Percentiles rank a stretch among this genome's conserved stretches.
Conservation (phyloP, 495 filamentous ascomycete genomes). For the Wilcoxina mikolae region DNA sequence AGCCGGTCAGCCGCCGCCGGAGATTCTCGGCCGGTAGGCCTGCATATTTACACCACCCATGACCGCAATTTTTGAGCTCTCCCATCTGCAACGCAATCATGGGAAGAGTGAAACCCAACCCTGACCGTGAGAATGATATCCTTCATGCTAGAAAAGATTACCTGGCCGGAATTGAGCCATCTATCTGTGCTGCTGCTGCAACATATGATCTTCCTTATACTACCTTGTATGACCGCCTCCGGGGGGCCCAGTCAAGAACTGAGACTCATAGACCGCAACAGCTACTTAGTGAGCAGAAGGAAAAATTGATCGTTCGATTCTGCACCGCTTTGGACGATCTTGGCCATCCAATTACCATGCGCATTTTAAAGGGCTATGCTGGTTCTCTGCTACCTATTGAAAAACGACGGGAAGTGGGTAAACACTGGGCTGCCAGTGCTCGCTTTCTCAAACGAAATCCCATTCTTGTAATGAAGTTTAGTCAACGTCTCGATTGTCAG, state of each 20-base stretch:
- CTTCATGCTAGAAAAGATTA: too few relatives aligned
- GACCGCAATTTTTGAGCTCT: too few relatives aligned
- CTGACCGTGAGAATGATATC: too few relatives aligned
- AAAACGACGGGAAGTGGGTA: background rate
- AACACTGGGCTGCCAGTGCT: too few relatives aligned
- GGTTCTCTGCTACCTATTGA: background rate
- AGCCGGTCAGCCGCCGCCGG: too few relatives aligned
- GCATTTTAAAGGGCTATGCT: background rate
- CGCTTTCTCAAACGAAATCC: background rate
- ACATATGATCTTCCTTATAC: background rate
- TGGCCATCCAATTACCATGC: background rate
- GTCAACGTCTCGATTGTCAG: too few relatives aligned
- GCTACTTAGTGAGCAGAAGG: background rate
- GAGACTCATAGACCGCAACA: background rate
- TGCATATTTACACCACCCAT: too few relatives aligned
- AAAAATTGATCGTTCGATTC: constrained; percentile 4
- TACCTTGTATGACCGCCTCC: background rate
- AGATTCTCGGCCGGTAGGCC: too few relatives aligned
- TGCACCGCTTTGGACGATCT: background rate
- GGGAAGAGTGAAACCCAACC: too few relatives aligned
- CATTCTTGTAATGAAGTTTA: background rate
- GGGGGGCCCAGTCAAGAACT: background rate
- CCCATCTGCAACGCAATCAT: too few relatives aligned
- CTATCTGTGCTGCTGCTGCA: too few relatives aligned
- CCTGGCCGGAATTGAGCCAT: too few relatives aligned